These are phyloP conservation scores for Colletotrichum ledebouriae DNA, from an alignment of 2,329 filamentous ascomycete species.

Conservation along the genomic window DNA sequence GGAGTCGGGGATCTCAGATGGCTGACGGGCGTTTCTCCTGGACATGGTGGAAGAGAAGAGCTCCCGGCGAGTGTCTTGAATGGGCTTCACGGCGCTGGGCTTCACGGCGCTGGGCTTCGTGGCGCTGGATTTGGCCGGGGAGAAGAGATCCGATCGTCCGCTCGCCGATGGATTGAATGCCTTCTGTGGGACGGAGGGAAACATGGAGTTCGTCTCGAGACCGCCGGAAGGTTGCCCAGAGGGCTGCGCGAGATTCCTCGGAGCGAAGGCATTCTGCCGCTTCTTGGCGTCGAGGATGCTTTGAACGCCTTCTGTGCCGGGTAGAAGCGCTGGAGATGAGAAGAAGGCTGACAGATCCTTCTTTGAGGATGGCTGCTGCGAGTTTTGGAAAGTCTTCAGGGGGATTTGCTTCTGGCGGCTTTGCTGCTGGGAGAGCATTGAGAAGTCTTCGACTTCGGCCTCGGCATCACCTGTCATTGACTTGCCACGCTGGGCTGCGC, in stretches of 20 bases:
- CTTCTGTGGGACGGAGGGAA: slow-evolving; percentile 52
- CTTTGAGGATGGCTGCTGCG: slow-evolving; percentile 25
- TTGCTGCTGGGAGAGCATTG: slow-evolving; percentile 55
- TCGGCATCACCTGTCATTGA: slow-evolving; percentile 42
- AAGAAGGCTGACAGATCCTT: slow-evolving; percentile 67
- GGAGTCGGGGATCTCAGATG: slow-evolving; percentile 40
- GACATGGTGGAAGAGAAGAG: slow-evolving; percentile 19
- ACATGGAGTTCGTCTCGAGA: slow-evolving; percentile 56
- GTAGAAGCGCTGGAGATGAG: slow-evolving; percentile 65
- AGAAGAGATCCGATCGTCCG: slow-evolving; percentile 53
- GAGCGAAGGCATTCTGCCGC: slow-evolving; percentile 26
- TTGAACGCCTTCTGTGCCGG: slow-evolving; percentile 46
- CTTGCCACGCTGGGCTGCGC: slow-evolving; percentile 12
- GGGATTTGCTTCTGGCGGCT: slow-evolving; percentile 34
- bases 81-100: background rate
- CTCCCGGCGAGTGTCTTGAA: slow-evolving; percentile 24
- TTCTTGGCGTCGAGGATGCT: slow-evolving; percentile 35
- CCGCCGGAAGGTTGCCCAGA: slow-evolving; percentile 42
- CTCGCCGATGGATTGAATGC: slow-evolving; percentile 51
- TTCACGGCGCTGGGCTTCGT: slow-evolving; percentile 14
- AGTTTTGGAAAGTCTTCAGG: slow-evolving; percentile 21
- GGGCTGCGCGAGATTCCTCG: slow-evolving; percentile 30
- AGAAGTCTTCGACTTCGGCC: slow-evolving; percentile 60
- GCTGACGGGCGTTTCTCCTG: slow-evolving; percentile 12
- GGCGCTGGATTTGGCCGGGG: slow-evolving; percentile 47